Percentiles rank a stretch among this genome's conserved stretches.
These are phyloP conservation scores for Zygotorulaspora florentina DNA, from an alignment of 805 yeast genomes.

Conservation along the genomic window DNA sequence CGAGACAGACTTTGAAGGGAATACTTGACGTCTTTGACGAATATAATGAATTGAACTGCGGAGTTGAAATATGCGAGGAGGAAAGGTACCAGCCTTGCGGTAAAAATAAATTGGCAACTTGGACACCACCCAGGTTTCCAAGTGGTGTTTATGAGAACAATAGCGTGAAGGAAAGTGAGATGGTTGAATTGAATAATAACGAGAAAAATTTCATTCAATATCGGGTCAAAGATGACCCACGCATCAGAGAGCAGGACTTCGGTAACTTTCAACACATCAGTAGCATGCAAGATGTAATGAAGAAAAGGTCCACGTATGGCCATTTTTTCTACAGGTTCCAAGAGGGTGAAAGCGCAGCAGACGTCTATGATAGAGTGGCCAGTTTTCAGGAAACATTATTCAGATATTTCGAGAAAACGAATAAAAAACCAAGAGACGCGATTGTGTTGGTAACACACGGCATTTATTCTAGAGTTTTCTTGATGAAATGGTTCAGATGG, in stretches of 20 bases:
- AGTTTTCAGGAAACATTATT: constrained; percentile 84
- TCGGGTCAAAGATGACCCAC: constrained; percentile 75
- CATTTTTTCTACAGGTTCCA: constrained; percentile 87
- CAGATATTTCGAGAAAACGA: constrained; percentile 64
- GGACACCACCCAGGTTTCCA: constrained; percentile 27
- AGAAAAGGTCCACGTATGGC: constrained; percentile 82
- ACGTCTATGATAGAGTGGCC: constrained; percentile 86
- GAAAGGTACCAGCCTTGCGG: constrained; percentile 27
- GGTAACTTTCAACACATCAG: constrained; percentile 84
- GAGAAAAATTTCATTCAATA: constrained; percentile 41
- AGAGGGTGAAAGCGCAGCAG: constrained; percentile 94
- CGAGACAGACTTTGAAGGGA: constrained; percentile 78
- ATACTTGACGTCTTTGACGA: constrained; percentile 53
- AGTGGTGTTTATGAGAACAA: constrained; percentile 29
- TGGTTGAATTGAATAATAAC: constrained; percentile 2
- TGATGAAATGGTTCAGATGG: constrained; percentile 96
- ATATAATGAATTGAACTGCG: constrained; percentile 28
- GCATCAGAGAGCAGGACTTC: constrained; percentile 92
- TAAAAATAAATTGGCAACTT: constrained; percentile 27
- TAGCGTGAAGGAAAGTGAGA: constrained; percentile 12
- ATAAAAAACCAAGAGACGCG: constrained; percentile 65
- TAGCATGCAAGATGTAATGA: constrained; percentile 77
- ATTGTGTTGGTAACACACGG: constrained; percentile 89
- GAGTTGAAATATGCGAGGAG: constrained; percentile 19
- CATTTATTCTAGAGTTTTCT: constrained; percentile 86